Percentiles rank a stretch among this genome's conserved stretches.
phyloP scores from a whole-genome alignment of 805 yeast genomes.

The Yarrowia sp. region DNA sequence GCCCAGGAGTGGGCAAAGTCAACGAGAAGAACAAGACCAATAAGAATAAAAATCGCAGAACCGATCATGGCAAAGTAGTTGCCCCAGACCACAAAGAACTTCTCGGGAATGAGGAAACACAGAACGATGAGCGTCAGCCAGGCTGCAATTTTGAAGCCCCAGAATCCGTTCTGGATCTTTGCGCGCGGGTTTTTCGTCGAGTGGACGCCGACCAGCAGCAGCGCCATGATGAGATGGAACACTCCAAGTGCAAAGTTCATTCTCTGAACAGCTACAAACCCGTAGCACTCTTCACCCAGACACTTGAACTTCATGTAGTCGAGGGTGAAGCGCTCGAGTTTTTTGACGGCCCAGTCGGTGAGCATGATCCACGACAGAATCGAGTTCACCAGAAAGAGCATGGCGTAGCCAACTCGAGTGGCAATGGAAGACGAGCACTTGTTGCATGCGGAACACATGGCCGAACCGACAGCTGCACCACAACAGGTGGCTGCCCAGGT shows the following conservation, averaged over 20 bases:
- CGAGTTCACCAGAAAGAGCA: conserved; percentile 76
- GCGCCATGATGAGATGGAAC: conserved; percentile 75
- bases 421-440: conserved; percentile 76
- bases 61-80: conserved; percentile 85
- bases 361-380: conserved; percentile 91
- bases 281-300: conserved; percentile 83
- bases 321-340: conserved; percentile 73
- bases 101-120: conserved; percentile 84
- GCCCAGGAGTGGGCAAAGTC: conserved; percentile 99
- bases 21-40: conserved; percentile 87
- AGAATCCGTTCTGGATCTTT: conserved; percentile 86
- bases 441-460: conserved; percentile 63
- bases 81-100: conserved; percentile 87
- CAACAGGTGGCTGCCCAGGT: conserved; percentile 70
- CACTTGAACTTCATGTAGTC: conserved; percentile 76
- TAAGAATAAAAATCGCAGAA: conserved; percentile 83
- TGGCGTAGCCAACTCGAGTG: conserved; percentile 87
- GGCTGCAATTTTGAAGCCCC: conserved; percentile 75
- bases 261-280: conserved; percentile 94
- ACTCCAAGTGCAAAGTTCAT: conserved; percentile 86
- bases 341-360: conserved; percentile 75
- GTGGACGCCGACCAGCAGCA: conserved; percentile 71
- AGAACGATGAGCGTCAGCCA: conserved; percentile 64
- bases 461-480: conserved; percentile 82
- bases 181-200: conserved; percentile 81